Conservation (phyloP, 768 basidiomycete genomes). For the Naganishia onofrii region DNA sequence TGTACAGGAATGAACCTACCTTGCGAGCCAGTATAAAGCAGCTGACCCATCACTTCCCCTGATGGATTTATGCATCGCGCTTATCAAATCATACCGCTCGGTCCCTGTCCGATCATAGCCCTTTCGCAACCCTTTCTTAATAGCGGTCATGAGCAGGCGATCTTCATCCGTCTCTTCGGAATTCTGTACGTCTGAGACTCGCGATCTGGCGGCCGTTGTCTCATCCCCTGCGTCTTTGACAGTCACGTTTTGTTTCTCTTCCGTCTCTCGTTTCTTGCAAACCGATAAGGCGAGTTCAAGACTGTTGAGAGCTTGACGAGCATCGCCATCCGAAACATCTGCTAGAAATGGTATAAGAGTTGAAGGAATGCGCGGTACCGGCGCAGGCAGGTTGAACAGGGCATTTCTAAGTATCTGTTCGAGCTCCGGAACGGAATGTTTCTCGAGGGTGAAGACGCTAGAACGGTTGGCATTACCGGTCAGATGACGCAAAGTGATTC, state of each 20-base stretch:
- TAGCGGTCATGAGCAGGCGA: constrained; percentile 58
- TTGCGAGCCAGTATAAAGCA: constrained; percentile 82
- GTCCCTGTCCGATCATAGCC: constrained; percentile 78
- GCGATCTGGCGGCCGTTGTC: background rate
- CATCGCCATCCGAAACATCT: constrained; percentile 61
- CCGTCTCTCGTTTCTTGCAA: constrained; percentile 34
- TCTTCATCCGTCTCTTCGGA: constrained; percentile 54
- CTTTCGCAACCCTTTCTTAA: constrained; percentile 57
- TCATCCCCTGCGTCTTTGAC: background rate
- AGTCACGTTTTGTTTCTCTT: background rate
- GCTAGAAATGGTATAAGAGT: constrained; percentile 49
- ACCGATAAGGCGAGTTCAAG: constrained; percentile 65
- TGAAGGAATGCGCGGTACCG: constrained; percentile 47
- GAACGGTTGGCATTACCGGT: background rate
- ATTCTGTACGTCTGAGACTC: constrained; percentile 40
- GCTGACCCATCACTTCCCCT: constrained; percentile 73
- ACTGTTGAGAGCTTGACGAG: constrained; percentile 72
- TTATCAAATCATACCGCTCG: constrained; percentile 75
- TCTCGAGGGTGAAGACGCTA: constrained; percentile 72
- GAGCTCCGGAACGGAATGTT: constrained; percentile 66
- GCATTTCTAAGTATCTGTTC: constrained; percentile 62
- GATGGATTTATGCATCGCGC: constrained; percentile 77
- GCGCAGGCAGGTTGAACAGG: constrained; percentile 42
- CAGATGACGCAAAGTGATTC: background rate
- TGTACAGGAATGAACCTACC: constrained; percentile 41